Evolutionary conservation across 2,329 filamentous ascomycete species (phyloP).

Genomic region (Aphanoascus verrucosus): DNA sequence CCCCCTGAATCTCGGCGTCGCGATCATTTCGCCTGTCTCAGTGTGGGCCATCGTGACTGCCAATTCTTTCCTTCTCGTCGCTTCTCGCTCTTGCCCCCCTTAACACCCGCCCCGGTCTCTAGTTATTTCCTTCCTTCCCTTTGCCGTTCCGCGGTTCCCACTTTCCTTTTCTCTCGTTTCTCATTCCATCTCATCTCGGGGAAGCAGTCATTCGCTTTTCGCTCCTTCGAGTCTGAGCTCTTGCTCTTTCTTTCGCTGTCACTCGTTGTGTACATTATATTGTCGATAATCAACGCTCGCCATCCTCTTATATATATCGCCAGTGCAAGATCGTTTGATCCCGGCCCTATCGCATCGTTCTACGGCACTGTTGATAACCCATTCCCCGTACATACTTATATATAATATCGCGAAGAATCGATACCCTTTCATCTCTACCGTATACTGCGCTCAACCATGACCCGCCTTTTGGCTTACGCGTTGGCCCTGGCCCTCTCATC

Average conservation of each 20-base stretch:
- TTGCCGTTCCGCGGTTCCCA: neutral
- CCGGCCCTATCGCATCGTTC: neutral
- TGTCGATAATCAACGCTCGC: no score
- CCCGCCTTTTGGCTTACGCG: slow-evolving; percentile 27
- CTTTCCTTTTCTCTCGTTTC: neutral
- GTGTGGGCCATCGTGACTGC: neutral
- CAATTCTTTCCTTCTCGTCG: no score
- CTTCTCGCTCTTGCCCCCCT: neutral
- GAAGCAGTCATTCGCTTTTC: slow-evolving; percentile 15
- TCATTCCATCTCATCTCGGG: slow-evolving; percentile 5
- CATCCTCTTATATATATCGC: no score
- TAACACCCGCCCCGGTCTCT: neutral
- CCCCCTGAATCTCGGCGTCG: neutral
- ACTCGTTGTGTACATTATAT: neutral
- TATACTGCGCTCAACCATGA: slow-evolving; percentile 21
- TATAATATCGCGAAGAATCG: slow-evolving; percentile 3
- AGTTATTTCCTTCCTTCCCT: neutral
- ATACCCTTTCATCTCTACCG: neutral
- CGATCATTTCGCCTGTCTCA: neutral
- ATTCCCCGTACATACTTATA: slow-evolving; percentile 4
- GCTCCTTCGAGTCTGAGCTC: slow-evolving; percentile 10
- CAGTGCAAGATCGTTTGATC: no score
- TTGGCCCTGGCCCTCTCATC: slow-evolving; percentile 27
- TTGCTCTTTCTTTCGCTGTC: slow-evolving; percentile 10
- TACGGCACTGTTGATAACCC: neutral